Evolutionary conservation across 805 yeast genomes (phyloP), one percentile per base, ranked within the genome.

Genomic region (Kluyveromyces aestuarii): DNA sequence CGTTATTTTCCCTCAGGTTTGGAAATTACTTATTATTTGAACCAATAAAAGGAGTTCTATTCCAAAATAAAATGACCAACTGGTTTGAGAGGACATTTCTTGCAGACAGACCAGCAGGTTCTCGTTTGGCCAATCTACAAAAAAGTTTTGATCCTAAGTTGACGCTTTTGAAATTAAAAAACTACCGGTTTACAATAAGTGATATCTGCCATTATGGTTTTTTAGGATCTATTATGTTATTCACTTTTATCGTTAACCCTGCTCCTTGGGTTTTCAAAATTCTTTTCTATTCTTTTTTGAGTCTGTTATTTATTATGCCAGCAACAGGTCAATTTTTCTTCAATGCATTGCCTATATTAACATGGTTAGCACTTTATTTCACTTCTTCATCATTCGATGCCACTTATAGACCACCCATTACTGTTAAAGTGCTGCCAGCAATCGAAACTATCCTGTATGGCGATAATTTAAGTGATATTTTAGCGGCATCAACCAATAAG

Each of bases 371-470:
- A 21, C 73, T 91, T 46, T 90, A 82, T 68, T 88, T 85, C 68
- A 77, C 84, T 25, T 81, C 89, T 41, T 76, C 86, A 14, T 82
- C 80, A 57, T 82, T 90, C 57, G 87, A 95, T 9, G 74, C 80
- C 3, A 64, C 70, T 3, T 80, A 83, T 76, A 81, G 91, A 62
- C 96, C 96, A 5, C 84, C 89, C n/a, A 91, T 90, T 55, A 79
- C 82, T 44, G 97, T 90, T 48, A 82, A 90, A 56, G 82, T 87
- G 19, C 74, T 90, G 44, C 97, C 98, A 0, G 93, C 95, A 2
- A 73, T 89, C 70, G 98, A 90, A 66, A 87, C 96, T 39, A 84
- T 90, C 48, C 70, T 91, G 50, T 90, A 88, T 61, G 97, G 97
- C 46, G 96, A 90, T 59, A 86, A 91, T 67, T 73, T 91, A 58